Percentiles rank a stretch among this genome's conserved stretches.
These are phyloP conservation scores for Saprolegnia diclina DNA, from an alignment of 352 stramenopile genomes.

Conservation along the genomic window DNA sequence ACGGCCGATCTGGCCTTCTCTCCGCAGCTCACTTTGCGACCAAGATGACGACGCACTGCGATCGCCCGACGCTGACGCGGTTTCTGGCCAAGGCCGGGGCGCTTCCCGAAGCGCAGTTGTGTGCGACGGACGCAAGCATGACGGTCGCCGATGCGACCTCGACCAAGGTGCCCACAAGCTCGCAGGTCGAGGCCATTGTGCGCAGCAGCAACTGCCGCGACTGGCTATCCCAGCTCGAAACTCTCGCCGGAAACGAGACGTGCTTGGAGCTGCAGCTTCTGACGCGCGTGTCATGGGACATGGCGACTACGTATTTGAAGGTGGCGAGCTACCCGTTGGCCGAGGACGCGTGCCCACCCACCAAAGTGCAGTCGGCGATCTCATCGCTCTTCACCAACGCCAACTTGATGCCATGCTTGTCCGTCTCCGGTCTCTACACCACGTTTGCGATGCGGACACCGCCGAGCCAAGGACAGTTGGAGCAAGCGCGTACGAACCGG, in stretches of 20 bases:
- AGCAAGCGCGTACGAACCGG: neutral
- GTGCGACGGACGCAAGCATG: too few species aligned
- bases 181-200: conserved; percentile 5
- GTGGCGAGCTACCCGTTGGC: neutral
- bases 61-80: too few species aligned
- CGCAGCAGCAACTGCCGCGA: conserved; percentile 9
- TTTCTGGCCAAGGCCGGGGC: too few species aligned
- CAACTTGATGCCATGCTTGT: conserved; percentile 19
- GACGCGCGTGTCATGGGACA: conserved; percentile 3
- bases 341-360: neutral
- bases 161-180: too few species aligned
- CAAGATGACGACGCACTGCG: too few species aligned
- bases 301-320: neutral
- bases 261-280: conserved; percentile 15
- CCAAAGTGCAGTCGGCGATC: neutral
- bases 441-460: conserved; percentile 4
- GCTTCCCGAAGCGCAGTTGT: too few species aligned
- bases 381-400: conserved; percentile 10
- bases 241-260: neutral
- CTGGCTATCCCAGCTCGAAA: neutral
- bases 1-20: too few species aligned
- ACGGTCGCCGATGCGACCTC: too few species aligned
- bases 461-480: neutral
- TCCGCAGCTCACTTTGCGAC: too few species aligned
- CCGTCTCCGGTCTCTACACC: conserved; percentile 4